phyloP scores from a whole-genome alignment of 2,329 filamentous ascomycete genomes.

The Sclerotinia sclerotiorum region DNA sequence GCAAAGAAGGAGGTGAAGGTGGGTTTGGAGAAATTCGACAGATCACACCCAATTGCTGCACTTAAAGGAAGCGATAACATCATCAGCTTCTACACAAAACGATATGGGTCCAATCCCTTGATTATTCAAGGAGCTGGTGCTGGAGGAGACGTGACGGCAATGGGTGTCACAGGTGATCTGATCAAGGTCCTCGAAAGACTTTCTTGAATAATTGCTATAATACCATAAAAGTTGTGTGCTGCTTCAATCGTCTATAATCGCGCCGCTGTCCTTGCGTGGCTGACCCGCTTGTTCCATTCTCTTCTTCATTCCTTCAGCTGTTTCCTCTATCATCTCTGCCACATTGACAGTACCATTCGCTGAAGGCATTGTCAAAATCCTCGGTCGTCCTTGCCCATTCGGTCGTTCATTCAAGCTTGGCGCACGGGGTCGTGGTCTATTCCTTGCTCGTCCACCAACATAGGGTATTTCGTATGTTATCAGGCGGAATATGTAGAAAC shows the following conservation, averaged over 20 bases:
- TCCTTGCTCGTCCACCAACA: slow-evolving; percentile 60
- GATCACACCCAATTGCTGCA: slow-evolving; percentile 85
- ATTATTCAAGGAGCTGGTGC: slow-evolving; percentile 95
- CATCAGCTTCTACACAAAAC: slow-evolving; percentile 96
- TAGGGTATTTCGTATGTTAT: slow-evolving; percentile 58
- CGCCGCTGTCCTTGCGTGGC: slow-evolving; percentile 27
- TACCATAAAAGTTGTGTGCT: slow-evolving; percentile 23
- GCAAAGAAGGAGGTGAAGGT: slow-evolving; percentile 81
- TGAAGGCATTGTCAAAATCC: slow-evolving; percentile 33
- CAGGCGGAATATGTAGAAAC: slow-evolving; percentile 60
- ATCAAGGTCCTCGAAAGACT: slow-evolving; percentile 77
- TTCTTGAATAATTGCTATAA: slow-evolving; percentile 26
- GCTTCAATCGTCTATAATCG: slow-evolving; percentile 29
- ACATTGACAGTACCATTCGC: slow-evolving; percentile 4
- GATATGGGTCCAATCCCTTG: slow-evolving; percentile 86
- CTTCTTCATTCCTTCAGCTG: slow-evolving; percentile 27
- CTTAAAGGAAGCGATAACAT: slow-evolving; percentile 98
- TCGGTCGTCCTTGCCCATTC: slow-evolving; percentile 45
- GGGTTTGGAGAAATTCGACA: slow-evolving; percentile 84
- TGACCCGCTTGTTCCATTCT: slow-evolving; percentile 28
- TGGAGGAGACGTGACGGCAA: slow-evolving; percentile 92
- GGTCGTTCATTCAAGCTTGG: slow-evolving; percentile 60
- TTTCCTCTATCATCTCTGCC: slow-evolving; percentile 25
- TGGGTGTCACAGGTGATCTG: slow-evolving; percentile 94
- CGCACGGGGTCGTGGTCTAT: slow-evolving; percentile 58